Evolutionary conservation across 2,329 filamentous ascomycete genomes (phyloP).

Genomic region (Pseudodiploospora longispora): DNA sequence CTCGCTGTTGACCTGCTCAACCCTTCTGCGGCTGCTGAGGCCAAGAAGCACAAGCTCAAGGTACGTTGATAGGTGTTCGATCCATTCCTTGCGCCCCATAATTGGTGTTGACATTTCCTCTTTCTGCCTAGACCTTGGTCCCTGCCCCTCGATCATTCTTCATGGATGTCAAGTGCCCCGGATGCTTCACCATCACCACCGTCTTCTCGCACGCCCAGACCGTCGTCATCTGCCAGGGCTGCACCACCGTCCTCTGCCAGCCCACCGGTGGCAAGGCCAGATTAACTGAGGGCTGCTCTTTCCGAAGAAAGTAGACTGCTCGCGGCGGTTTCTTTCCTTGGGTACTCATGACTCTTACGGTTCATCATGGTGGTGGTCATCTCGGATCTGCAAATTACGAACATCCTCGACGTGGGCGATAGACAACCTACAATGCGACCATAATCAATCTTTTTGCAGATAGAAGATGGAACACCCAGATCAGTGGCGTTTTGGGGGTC

Average conservation of each 20-base stretch:
- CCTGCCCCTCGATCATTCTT: constrained; percentile 98
- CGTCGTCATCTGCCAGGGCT: constrained; percentile 99
- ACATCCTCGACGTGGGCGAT: constrained; percentile 41
- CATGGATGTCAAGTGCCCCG: constrained; percentile 99
- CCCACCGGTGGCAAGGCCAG: constrained; percentile 98
- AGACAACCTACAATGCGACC: constrained; percentile 39
- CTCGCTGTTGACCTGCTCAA: constrained; percentile 99
- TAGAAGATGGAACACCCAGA: constrained; percentile 63
- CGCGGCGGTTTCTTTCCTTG: constrained; percentile 39
- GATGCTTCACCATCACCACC: constrained; percentile 99
- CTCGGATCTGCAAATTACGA: constrained; percentile 49
- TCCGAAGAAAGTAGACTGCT: constrained; percentile 94
- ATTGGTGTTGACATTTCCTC: constrained; percentile 5
- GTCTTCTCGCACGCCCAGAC: constrained; percentile 99
- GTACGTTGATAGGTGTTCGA: constrained; percentile 41
- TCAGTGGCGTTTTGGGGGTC: constrained; percentile 66
- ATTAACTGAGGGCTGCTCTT: constrained; percentile 99
- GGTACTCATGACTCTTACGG: constrained; percentile 41
- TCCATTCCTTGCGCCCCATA: too few relatives aligned
- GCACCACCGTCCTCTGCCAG: constrained; percentile 99
- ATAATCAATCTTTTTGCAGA: constrained; percentile 49
- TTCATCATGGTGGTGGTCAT: constrained; percentile 44
- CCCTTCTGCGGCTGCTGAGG: constrained; percentile 94
- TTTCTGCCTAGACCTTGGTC: constrained; percentile 65
- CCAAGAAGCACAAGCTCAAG: constrained; percentile 99